These are phyloP conservation scores for Uronychia setigera DNA, from an alignment of 73 alveolate species.

Conservation along the genomic window DNA sequence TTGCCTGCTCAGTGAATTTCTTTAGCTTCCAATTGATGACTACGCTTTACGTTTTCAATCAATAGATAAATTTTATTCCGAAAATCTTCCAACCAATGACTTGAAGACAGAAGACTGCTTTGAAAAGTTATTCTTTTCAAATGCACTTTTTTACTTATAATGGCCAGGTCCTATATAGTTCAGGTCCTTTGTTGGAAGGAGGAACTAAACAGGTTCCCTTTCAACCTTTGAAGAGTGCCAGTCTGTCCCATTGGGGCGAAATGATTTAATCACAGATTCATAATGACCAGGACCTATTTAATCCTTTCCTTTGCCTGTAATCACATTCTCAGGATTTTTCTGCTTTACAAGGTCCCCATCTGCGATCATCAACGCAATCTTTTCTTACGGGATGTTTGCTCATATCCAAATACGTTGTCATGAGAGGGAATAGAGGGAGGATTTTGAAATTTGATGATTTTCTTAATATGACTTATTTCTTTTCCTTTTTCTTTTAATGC, in stretches of 20 bases:
- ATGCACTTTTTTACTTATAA: conserved; percentile 38
- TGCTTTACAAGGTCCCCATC: conserved; percentile 65
- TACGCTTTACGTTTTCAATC: too few relatives aligned
- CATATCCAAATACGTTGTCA: conserved; percentile 78
- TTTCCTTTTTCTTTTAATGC: background rate
- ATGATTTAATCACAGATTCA: conserved; percentile 11
- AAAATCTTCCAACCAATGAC: conserved; percentile 51
- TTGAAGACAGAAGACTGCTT: background rate
- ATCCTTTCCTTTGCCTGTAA: conserved; percentile 58
- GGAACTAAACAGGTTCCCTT: background rate
- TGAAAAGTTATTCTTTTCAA: background rate
- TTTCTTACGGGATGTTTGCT: conserved; percentile 27
- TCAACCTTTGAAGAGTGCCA: conserved; percentile 50
- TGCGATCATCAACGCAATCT: too few relatives aligned
- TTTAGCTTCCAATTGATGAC: conserved; percentile 29
- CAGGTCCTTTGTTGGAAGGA: background rate
- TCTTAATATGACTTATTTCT: background rate
- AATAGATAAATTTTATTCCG: too few relatives aligned
- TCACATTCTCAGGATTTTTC: conserved; percentile 59
- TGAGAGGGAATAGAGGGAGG: conserved; percentile 78
- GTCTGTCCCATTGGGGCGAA: conserved; percentile 39
- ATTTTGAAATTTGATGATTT: conserved; percentile 14
- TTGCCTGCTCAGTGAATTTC: background rate
- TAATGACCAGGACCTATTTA: conserved; percentile 83
- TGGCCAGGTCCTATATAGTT: conserved; percentile 77